phyloP scores from a whole-genome alignment of 306 rosid species.

The Ceratonia siliqua region DNA sequence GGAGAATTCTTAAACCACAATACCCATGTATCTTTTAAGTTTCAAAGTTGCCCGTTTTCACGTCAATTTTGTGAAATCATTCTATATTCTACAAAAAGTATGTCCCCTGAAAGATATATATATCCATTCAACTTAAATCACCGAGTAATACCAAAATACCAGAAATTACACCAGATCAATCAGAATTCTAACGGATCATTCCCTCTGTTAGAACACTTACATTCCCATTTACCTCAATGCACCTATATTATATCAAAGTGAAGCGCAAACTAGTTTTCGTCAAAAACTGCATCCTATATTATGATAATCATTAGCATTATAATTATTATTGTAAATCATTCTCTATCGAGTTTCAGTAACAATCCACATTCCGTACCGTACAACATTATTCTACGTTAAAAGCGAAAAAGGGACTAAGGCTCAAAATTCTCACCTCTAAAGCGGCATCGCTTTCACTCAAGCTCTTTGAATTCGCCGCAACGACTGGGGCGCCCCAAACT shows the following conservation, averaged over 20 bases:
- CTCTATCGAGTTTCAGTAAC: background rate
- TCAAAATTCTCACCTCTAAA: constrained; percentile 32
- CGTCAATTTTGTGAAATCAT: background rate
- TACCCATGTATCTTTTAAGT: too few relatives aligned
- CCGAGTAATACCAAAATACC: background rate
- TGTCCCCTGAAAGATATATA: background rate
- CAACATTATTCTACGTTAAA: background rate
- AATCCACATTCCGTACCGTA: background rate
- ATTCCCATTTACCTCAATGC: background rate
- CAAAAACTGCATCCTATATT: background rate
- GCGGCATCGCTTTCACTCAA: constrained; percentile 30
- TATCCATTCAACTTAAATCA: background rate
- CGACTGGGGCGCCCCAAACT: constrained; percentile 36
- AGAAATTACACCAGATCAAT: background rate
- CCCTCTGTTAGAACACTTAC: background rate
- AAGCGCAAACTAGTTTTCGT: background rate
- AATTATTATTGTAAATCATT: background rate
- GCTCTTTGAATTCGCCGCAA: constrained; percentile 5
- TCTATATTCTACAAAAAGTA: background rate
- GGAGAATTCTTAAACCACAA: background rate
- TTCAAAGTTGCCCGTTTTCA: background rate
- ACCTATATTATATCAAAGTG: too few relatives aligned
- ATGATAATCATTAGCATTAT: background rate
- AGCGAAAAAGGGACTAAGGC: background rate
- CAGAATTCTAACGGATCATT: background rate